Percentiles rank a stretch among this genome's conserved stretches.
Conservation (phyloP, 352 stramenopile species). For the Globisporangium camurandrum region DNA sequence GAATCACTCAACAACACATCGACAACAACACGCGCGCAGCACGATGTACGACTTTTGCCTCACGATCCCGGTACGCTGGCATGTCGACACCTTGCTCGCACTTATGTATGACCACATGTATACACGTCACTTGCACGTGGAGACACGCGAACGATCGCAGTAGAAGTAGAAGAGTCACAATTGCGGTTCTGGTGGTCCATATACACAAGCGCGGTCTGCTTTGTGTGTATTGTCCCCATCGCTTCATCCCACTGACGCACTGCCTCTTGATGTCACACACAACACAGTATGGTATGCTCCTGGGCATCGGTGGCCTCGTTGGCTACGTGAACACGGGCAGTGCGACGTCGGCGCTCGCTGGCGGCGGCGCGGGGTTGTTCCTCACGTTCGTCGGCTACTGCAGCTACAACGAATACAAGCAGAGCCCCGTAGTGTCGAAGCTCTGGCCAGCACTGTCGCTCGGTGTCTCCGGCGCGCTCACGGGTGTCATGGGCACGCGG, state of each 20-base stretch:
- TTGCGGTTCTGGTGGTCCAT: constrained; percentile 1
- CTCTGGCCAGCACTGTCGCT: constrained; percentile 62
- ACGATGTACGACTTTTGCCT: constrained; percentile 86
- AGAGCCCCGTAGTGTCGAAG: constrained; percentile 74
- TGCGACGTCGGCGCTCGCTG: constrained; percentile 52
- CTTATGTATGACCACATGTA: no score
- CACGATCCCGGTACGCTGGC: constrained; percentile 73
- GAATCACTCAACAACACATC: neutral
- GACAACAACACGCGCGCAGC: neutral
- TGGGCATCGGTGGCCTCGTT: constrained; percentile 61
- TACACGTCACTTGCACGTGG: no score
- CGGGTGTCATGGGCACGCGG: constrained; percentile 65
- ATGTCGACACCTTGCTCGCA: no score
- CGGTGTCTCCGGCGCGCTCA: constrained; percentile 59
- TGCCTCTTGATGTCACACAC: neutral
- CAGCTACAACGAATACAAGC: constrained; percentile 81
- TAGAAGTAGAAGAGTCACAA: neutral
- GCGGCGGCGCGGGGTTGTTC: constrained; percentile 56
- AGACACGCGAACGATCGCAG: no score
- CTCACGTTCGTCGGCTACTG: constrained; percentile 77
- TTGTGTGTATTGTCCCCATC: neutral
- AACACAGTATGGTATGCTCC: constrained; percentile 68
- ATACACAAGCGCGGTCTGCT: neutral
- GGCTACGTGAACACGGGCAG: constrained; percentile 75
- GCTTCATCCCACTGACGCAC: neutral